Base-by-base conservation (phyloP, 768 basidiomycete species). In the Cystofilobasidium capitatum region DNA sequence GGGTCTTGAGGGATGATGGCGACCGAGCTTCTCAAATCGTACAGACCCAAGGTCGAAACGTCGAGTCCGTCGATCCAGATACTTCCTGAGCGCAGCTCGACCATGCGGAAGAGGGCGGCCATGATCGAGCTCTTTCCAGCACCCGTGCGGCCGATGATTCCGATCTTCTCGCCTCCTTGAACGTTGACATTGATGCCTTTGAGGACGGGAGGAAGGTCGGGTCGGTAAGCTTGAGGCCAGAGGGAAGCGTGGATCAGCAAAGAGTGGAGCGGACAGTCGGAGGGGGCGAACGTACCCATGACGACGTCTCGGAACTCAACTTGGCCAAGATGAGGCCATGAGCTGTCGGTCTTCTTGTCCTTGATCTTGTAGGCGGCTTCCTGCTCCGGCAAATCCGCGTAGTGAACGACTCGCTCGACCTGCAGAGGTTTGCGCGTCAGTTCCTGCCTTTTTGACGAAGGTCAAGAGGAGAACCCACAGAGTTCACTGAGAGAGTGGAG, bases 31-130 rank as follows among this genome's bases (percentile, higher is more conserved):
- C 76, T 69, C 57, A 92, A 78, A 75, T 90, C 88, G 58, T 81
- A 80, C n/a, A 97, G 79, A 10, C 92, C 92, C 49, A 96, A 81
- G 70, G 81, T 83, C 24, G 89, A 87, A 51, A 90, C 85, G 74
- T 97, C 88, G 29, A 91, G 79, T 8, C 83, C 89, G 75, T 94
- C 91, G 68, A 94, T 84, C 33, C 77, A 73, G 71, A 96, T 89
- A 3, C 81, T 82, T n/a, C 92, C 91, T 10, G 84, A 83, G 0
- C 79, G 77, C 35, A 85, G 80, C 75, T 97, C 92, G n/a, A 92
- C 88, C 33, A 97, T 79, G 2, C 71, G 26, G 62, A 73, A 65
- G 16, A 96, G 79, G 5, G 89, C 86, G 72, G 86, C 86, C 89
- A 94, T 89, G 70, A 96, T 87, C 0, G 29, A 29, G 9, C 51